phyloP scores from a whole-genome alignment of 2,329 filamentous ascomycete genomes.

The Shiraia bambusicola region DNA sequence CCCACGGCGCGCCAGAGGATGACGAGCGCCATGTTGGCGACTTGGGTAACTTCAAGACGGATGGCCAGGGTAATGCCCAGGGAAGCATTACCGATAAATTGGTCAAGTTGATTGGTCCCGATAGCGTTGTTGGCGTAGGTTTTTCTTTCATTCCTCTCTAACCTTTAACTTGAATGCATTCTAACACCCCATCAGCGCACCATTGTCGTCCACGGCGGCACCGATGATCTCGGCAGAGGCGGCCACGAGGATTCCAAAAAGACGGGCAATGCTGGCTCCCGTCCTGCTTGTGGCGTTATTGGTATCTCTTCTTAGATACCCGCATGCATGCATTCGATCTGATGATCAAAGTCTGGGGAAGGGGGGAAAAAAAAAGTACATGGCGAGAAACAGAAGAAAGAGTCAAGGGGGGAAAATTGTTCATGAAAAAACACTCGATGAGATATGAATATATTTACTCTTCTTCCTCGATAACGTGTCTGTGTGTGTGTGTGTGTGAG shows the following conservation, averaged over 20 bases:
- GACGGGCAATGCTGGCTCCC: conserved; percentile 91
- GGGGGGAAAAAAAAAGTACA: no score
- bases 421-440: no score
- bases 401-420: no score
- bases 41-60: conserved; percentile 95
- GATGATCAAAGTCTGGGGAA: no score
- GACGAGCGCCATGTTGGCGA: conserved; percentile 92
- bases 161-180: background rate
- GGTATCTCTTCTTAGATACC: conserved; percentile 64
- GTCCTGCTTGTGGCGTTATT: conserved; percentile 96
- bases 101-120: conserved; percentile 92
- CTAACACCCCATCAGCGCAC: conserved; percentile 66
- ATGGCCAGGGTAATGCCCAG: conserved; percentile 85
- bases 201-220: conserved; percentile 90
- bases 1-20: conserved; percentile 84
- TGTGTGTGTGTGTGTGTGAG: no score
- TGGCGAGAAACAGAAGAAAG: no score
- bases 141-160: background rate
- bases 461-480: no score
- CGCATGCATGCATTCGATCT: no score
- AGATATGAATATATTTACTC: no score
- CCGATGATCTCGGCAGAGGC: conserved; percentile 94
- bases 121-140: conserved; percentile 88
- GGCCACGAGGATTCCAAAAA: conserved; percentile 93
- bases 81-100: conserved; percentile 77